A percentile compares a stretch with the other conserved stretches of the same genome.
Conservation (phyloP, 208 protist genomes). For the Dictyostelium gargantuum region DNA sequence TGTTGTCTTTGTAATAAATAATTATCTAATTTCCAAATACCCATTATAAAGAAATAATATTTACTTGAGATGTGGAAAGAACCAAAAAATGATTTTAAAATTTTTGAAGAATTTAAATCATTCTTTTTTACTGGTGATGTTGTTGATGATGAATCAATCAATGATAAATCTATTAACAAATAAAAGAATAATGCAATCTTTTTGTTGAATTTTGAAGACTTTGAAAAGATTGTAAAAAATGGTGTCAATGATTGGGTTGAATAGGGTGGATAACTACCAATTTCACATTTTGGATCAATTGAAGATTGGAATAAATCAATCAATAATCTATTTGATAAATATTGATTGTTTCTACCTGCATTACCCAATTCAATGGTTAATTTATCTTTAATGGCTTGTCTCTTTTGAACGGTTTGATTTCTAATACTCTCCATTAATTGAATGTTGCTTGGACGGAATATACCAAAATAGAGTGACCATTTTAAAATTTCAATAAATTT, state of each 20-base stretch:
- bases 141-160: background rate
- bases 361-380: background rate
- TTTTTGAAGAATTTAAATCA: background rate
- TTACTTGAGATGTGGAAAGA: background rate
- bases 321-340: background rate
- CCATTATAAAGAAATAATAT: background rate
- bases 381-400: background rate
- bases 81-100: background rate
- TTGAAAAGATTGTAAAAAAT: background rate
- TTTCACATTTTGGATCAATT: too few species aligned
- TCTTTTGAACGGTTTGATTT: background rate
- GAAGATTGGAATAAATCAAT: constrained; percentile 11
- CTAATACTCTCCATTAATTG: background rate
- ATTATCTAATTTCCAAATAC: constrained; percentile 43
- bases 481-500: constrained; percentile 11
- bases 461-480: background rate
- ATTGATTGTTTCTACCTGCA: background rate
- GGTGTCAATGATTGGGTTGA: background rate
- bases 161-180: background rate
- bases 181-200: background rate
- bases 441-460: background rate
- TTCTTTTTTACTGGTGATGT: background rate
- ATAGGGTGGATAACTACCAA: background rate
- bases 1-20: background rate
- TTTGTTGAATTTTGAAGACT: background rate